Evolutionary conservation across 352 stramenopile species (phyloP), one percentile per base, ranked within the genome.

Genomic region (Phytopythium oedochilum): DNA sequence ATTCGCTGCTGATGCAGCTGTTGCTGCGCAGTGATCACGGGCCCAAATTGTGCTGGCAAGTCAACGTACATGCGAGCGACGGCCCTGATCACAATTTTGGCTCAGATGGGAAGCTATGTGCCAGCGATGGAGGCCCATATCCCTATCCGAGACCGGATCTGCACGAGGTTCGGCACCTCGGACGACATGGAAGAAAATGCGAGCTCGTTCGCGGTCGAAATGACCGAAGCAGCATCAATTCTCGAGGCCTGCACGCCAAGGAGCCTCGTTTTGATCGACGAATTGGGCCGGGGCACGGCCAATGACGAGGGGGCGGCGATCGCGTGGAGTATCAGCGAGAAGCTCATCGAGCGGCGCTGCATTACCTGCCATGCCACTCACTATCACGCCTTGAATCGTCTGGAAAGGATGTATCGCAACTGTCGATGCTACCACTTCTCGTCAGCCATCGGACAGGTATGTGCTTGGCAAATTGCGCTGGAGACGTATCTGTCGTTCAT

Each of bases 131-230:
- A 86, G 32, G 91, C 88, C 12, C 64, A 63, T 22, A 88, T 98
- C 60, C 85, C 89, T 12, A 66, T 97, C 55, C 69, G 86, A 31
- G 83, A 96, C 60, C 73, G 89, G 2, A 90, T 98, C n/a, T 88
- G 95, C 44, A 96, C 92, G 14, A 74, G 91, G 46, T 94, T 98
- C 40, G 89, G 88, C 11, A 97, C 89, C 8, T 91, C 85, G 3
- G 92, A 98, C 48, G 88, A 97, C 53, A 96, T 98, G 79, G 91
- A 98, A 70, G 88, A 96, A 61, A 98, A 97, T 59, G 68, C 91
- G 18, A 97, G 87, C 50, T 96, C 89, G 5, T 98, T 98, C 60
- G 75, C 73, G 12, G 78, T 96, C 26, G 92, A 98, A 54, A 98
- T 97, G 92, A 86, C 78, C 0, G 89, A 97, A 54, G 88, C 76